A percentile compares a stretch with the other conserved stretches of the same genome.
Evolutionary conservation across 805 yeast species (phyloP).

Genomic region (Sungouiella blattae): DNA sequence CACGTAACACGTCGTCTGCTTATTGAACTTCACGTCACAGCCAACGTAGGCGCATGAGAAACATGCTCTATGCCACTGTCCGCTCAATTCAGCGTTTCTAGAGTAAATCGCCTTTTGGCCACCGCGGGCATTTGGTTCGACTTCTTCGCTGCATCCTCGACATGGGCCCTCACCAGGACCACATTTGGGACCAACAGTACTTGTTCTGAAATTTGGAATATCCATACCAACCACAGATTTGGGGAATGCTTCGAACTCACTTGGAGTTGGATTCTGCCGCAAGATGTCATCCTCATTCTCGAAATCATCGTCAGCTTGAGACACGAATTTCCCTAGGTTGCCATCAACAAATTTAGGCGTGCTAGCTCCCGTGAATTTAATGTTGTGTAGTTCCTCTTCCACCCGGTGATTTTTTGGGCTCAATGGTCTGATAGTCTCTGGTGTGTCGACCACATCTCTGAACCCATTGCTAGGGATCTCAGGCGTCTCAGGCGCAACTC

Average conservation of each 20-base stretch:
- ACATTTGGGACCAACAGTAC: constrained; percentile 12
- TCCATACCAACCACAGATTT: constrained; percentile 12
- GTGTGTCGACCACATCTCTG: constrained; percentile 11
- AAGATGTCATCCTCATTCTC: constrained; percentile 12
- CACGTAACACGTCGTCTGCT: constrained; percentile 69
- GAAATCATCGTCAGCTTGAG: not conserved
- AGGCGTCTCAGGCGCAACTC: not conserved
- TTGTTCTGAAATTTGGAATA: constrained; percentile 12
- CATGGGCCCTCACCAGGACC: constrained; percentile 79
- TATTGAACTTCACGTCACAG: constrained; percentile 58
- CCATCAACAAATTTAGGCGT: not conserved
- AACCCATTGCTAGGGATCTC: not conserved
- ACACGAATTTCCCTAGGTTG: no score
- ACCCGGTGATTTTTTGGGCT: constrained; percentile 32
- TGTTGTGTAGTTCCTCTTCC: constrained; percentile 28
- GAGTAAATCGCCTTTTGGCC: constrained; percentile 67
- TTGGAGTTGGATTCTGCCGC: constrained; percentile 12
- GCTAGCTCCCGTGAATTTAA: constrained; percentile 19
- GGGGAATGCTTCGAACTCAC: constrained; percentile 17
- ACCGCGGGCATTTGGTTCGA: constrained; percentile 39
- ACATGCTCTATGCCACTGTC: constrained; percentile 92
- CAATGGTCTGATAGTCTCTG: constrained; percentile 27
- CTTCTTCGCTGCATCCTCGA: constrained; percentile 60
- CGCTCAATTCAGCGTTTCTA: constrained; percentile 78
- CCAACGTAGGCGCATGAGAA: constrained; percentile 58